A percentile compares a stretch with the other conserved stretches of the same genome.
Conservation (phyloP, 225 moss, liverwort and hornwort species). For the Pseudisothecium myosuroides region DNA sequence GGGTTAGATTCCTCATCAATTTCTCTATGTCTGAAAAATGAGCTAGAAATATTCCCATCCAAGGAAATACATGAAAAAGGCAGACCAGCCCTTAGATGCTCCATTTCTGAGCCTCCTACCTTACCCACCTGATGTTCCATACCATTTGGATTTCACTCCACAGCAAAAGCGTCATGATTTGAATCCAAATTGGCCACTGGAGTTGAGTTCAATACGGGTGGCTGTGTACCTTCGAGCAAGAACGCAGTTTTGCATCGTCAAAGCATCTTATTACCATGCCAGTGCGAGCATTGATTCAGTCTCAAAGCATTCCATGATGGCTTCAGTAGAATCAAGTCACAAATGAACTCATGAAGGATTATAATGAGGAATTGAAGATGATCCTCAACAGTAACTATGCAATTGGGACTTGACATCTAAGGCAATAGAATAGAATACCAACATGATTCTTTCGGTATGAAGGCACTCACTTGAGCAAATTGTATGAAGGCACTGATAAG, state of each 20-base stretch:
- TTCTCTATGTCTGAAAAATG: too few relatives aligned
- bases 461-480: neutral
- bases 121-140: too few relatives aligned
- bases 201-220: neutral
- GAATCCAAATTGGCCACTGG: neutral
- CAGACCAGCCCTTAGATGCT: too few relatives aligned
- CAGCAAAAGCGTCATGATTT: neutral
- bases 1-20: too few relatives aligned
- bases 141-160: too few relatives aligned
- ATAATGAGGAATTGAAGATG: neutral
- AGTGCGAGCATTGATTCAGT: neutral
- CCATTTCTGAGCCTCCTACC: too few relatives aligned
- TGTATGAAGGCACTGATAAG: neutral
- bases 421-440: neutral
- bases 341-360: neutral
- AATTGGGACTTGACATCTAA: neutral
- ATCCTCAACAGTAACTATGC: neutral
- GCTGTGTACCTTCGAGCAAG: neutral
- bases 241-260: neutral
- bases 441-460: neutral
- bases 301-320: neutral
- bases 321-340: neutral
- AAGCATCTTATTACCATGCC: neutral
- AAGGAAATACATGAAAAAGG: too few relatives aligned
- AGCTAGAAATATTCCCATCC: too few relatives aligned